Evolutionary conservation across 768 basidiomycete species (phyloP).

Genomic region (Tulasnella sp.): DNA sequence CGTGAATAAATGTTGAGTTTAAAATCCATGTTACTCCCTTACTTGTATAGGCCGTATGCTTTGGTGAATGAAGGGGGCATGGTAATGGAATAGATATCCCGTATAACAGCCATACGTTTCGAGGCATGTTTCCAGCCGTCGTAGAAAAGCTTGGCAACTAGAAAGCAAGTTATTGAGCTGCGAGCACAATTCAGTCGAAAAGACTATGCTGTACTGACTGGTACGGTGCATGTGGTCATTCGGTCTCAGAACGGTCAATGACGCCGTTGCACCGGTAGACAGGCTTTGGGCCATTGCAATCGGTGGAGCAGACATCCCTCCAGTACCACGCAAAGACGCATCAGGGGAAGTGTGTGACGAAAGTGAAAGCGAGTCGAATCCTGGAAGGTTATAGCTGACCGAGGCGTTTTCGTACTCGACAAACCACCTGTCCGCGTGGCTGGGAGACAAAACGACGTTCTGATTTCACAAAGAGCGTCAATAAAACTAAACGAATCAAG

Average conservation of each 20-base stretch:
- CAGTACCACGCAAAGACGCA: not conserved
- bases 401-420: not conserved
- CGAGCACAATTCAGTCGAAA: not conserved
- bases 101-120: not conserved
- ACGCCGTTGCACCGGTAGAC: too few relatives aligned
- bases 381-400: not conserved
- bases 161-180: not conserved
- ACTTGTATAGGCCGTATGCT: constrained; percentile 1
- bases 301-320: not conserved
- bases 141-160: not conserved
- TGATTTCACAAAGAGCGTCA: not conserved
- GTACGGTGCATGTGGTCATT: not conserved
- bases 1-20: not conserved
- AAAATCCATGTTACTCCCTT: not conserved
- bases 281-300: not conserved
- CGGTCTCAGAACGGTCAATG: not conserved
- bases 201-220: not conserved
- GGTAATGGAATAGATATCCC: constrained; percentile 2
- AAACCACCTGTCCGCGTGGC: not conserved
- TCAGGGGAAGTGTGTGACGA: not conserved
- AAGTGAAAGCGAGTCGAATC: not conserved
- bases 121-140: constrained; percentile 17
- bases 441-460: not conserved
- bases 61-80: not conserved
- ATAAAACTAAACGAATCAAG: not conserved